Conservation (phyloP, 2,329 filamentous ascomycete genomes). For the Dryadomyces quercus-mongolicae region DNA sequence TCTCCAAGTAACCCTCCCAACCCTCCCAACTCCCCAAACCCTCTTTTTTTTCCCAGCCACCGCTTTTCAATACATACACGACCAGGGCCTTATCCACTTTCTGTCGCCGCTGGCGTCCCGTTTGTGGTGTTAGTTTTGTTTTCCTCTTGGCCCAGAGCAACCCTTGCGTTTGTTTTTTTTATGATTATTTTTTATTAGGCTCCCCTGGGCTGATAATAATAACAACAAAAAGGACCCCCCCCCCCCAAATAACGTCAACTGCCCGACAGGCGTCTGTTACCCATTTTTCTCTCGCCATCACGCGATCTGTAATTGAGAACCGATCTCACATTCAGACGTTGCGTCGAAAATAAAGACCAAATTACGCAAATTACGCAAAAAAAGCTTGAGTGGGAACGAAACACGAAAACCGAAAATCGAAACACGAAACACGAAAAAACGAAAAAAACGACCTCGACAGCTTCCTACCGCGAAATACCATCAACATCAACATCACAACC, state of each 20-base stretch:
- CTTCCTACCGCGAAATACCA: too few species aligned
- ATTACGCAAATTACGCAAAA: not conserved
- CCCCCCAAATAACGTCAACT: too few species aligned
- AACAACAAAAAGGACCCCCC: too few species aligned
- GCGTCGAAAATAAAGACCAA: not conserved
- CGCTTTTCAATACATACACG: not conserved
- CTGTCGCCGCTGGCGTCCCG: too few species aligned
- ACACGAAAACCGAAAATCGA: not conserved
- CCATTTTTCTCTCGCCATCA: too few species aligned
- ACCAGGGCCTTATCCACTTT: not conserved
- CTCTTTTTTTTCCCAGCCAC: not conserved
- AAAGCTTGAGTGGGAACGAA: too few species aligned
- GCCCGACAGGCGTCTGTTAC: not conserved
- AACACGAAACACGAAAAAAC: not conserved
- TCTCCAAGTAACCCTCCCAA: not conserved
- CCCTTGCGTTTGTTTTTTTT: too few species aligned
- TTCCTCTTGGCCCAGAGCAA: too few species aligned
- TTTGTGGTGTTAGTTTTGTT: too few species aligned
- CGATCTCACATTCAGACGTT: not conserved
- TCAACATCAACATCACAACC: not conserved
- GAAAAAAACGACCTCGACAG: too few species aligned
- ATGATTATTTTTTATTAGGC: too few species aligned
- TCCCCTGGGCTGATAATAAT: too few species aligned
- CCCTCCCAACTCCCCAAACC: not conserved
- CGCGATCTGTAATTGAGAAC: not conserved